Evolutionary conservation across 2,329 filamentous ascomycete genomes (phyloP).

Genomic region (Sporothrix sp.): DNA sequence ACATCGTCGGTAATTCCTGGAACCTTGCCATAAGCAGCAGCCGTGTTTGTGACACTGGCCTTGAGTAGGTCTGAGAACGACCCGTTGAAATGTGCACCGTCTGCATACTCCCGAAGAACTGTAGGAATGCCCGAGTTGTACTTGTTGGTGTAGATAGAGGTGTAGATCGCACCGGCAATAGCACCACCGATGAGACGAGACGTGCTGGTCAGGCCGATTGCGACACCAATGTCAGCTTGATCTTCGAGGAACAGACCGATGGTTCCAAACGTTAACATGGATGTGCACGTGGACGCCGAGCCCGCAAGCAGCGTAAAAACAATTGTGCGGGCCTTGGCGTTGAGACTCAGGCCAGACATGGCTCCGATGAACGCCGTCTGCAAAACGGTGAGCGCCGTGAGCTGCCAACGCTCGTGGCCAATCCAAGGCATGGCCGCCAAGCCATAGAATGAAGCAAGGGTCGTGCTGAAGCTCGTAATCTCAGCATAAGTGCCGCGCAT

Average conservation of each 20-base stretch:
- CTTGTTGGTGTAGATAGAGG: slow-evolving; percentile 24
- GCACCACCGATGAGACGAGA: slow-evolving; percentile 27
- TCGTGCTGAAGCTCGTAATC: slow-evolving; percentile 18
- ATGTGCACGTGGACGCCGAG: slow-evolving; percentile 22
- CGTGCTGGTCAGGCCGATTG: slow-evolving; percentile 26
- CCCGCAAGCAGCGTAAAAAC: slow-evolving; percentile 22
- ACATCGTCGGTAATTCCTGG: slow-evolving; percentile 21
- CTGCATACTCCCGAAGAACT: slow-evolving; percentile 15
- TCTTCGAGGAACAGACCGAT: slow-evolving; percentile 26
- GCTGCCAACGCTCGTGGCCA: slow-evolving; percentile 24
- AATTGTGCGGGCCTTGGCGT: slow-evolving; percentile 26
- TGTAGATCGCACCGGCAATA: slow-evolving; percentile 29
- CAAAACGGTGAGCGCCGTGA: slow-evolving; percentile 23
- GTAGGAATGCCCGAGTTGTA: slow-evolving; percentile 19
- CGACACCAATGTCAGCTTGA: slow-evolving; percentile 28
- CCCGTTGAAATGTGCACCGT: slow-evolving; percentile 16
- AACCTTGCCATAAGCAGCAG: slow-evolving; percentile 23
- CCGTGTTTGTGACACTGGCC: slow-evolving; percentile 23
- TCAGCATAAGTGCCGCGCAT: slow-evolving; percentile 22
- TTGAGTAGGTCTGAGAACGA: slow-evolving; percentile 17
- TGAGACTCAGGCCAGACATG: slow-evolving; percentile 24
- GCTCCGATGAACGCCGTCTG: slow-evolving; percentile 25
- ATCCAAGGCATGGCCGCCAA: no score
- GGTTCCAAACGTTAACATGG: slow-evolving; percentile 25
- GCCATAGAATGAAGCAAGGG: no score